Base-by-base conservation (phyloP, 495 filamentous ascomycete genomes). In the Baudoinia panamericana region DNA sequence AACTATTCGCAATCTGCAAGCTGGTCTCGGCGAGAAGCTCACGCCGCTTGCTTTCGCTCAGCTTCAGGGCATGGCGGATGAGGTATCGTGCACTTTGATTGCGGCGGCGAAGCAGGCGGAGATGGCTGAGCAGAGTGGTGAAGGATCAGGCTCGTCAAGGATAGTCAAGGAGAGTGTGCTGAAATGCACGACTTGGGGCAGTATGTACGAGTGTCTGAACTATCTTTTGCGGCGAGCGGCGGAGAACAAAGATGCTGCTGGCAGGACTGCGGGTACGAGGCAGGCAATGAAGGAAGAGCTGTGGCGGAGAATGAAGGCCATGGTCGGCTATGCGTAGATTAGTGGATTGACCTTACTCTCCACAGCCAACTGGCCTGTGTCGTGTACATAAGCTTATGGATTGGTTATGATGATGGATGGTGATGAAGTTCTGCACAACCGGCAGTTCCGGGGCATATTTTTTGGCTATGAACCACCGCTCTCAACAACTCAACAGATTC, bases 1-100 rank as follows among this genome's bases (percentile, higher is more conserved):
- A 30, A 61, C 62, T 0, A 58, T 82, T 19, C 68, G 71, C 25
- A 65, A 69, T 7, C 43, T 62, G 26, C 76, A 79, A 48, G 55
- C 61, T 0, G 42, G 51, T 11, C 54, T 42, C 1, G 68, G 62
- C 1, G 60, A 71, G 43, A 23, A 56, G 18, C 61, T 56, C 25
- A 62, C 73, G 4, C 71, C 81, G 17, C 65, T 93, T 12, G 75
- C 75, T 20, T 93, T 86, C 60, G 88, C 82, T 5, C 90, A 97
- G 61, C 71, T 97, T 5, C 81, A 88, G 68, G 90, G 90, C 16
- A 95, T 95, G 90, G 90, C 90, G 12, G 90, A 97, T 46, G 90
- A 97, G 53, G 76, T 97, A 16, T 84, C 78, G 60, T 82, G 82
- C 47, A 79, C 83, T 52, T 63, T 95, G 12, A 71, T 93, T 18